Conservation (phyloP, 768 basidiomycete species). For the Lentinula sp. region DNA sequence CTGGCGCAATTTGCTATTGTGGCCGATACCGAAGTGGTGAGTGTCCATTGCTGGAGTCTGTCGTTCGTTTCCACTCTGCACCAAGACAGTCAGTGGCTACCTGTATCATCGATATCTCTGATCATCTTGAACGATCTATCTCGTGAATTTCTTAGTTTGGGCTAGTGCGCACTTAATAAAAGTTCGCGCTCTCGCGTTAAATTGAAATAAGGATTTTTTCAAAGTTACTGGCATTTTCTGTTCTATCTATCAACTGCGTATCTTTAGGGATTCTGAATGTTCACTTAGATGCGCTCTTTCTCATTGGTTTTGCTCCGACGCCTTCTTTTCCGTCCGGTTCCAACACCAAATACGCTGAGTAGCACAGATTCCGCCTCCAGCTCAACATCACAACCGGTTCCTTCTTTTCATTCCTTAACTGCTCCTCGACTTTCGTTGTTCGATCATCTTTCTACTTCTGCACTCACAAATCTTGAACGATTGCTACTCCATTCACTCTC, state of each 20-base stretch:
- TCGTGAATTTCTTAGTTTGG: background rate
- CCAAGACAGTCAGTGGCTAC: background rate
- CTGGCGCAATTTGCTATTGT: slow-evolving; percentile 73
- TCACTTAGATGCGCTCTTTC: slow-evolving; percentile 75
- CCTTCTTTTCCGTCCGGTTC: slow-evolving; percentile 63
- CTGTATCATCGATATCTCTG: background rate
- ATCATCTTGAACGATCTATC: background rate
- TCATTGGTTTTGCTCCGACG: slow-evolving; percentile 76
- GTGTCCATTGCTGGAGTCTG: slow-evolving; percentile 18
- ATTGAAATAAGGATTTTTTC: no score
- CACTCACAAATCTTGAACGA: slow-evolving; percentile 63
- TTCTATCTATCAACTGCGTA: slow-evolving; percentile 4
- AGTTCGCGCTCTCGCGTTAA: background rate
- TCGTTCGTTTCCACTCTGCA: background rate
- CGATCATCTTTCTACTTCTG: slow-evolving; percentile 66
- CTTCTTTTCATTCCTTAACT: slow-evolving; percentile 5
- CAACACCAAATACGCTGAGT: slow-evolving; percentile 7
- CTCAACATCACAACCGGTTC: background rate
- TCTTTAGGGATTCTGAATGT: background rate
- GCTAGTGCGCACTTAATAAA: background rate
- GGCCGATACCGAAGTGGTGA: slow-evolving; percentile 74
- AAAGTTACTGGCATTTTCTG: background rate
- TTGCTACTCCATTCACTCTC: slow-evolving; percentile 65
- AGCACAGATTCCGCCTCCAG: background rate
- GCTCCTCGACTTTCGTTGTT: slow-evolving; percentile 55